Base-by-base conservation (phyloP, 2,329 filamentous ascomycete genomes). In the Diaporthe sp. region DNA sequence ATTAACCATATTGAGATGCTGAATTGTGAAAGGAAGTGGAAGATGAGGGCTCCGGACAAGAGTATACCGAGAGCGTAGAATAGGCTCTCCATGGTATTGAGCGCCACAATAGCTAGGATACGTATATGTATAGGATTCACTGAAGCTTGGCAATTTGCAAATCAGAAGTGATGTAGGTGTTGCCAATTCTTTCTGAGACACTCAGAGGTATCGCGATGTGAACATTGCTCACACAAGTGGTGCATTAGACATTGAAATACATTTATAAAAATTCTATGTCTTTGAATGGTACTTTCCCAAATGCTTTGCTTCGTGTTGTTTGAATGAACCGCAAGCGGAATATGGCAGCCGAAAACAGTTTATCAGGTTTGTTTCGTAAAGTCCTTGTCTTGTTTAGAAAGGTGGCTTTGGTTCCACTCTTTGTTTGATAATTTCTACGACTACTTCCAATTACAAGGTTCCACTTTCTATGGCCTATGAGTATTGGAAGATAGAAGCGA, bases 41-140 rank as follows among this genome's bases (percentile, higher is more conserved):
- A n/a, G 4, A 53, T 12, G n/a, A 53, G n/a, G 28, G n/a, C 34
- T 2, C 47, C 65, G 1, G 47, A 68, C 4, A 68, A 1, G 47
- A 53, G 31, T 17, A 68, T 25, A 20, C 65, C 65, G 13, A 68
- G 49, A 10, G 65, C 65, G 34, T 39, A 68, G 31, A 68, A 68
- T 22, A 68, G 13, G 31, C 31, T 68, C 6, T 53, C 34, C 65
- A 68, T 68, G 22, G 31, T 13, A 20, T 4, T 7, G 12, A 13
- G 12, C 25, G 31, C 22, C 8, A 15, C 12, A 8, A 13, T 10
- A 39, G 44, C 47, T 31, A 28, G 15, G 15, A 22, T n/a, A 8
- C 22, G 6, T 25, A 10, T 22, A 15, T 0, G 6, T 39, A 20
- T 9, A 20, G 7, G 15, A 9, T 28, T 20, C n/a, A 28, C n/a